These are phyloP conservation scores for Diaporthe batatas DNA, from an alignment of 2,329 filamentous ascomycete species.

Conservation along the genomic window DNA sequence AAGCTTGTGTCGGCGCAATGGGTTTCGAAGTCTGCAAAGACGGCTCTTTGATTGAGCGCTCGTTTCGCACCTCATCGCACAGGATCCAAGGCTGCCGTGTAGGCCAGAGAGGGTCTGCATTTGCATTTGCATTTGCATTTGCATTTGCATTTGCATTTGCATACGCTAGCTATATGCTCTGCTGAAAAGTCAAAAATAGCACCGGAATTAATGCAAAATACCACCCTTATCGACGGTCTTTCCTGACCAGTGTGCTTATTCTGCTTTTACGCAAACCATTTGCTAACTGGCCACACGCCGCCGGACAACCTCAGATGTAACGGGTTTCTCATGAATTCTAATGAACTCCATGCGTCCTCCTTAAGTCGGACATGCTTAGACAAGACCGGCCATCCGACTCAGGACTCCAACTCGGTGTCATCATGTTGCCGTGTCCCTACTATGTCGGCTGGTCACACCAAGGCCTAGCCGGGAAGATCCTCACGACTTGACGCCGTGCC, in stretches of 20 bases:
- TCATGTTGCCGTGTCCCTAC: neutral
- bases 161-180: neutral
- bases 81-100: neutral
- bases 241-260: neutral
- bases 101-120: constrained; percentile 8
- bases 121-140: constrained; percentile 9
- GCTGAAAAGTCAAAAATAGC: neutral
- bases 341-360: neutral
- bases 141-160: neutral
- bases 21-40: neutral
- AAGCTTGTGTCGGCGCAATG: neutral
- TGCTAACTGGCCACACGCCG: neutral
- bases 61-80: too few relatives aligned
- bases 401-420: neutral
- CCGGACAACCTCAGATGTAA: too few relatives aligned
- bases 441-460: neutral
- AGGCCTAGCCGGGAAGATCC: neutral
- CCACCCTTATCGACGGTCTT: neutral
- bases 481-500: neutral
- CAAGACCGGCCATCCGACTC: neutral
- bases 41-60: neutral
- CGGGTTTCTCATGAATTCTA: neutral
- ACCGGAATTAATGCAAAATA: constrained; percentile 5
- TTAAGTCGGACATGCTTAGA: neutral
- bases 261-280: neutral